phyloP scores from a whole-genome alignment of 352 stramenopile genomes.

The Phytophthora sojae region DNA sequence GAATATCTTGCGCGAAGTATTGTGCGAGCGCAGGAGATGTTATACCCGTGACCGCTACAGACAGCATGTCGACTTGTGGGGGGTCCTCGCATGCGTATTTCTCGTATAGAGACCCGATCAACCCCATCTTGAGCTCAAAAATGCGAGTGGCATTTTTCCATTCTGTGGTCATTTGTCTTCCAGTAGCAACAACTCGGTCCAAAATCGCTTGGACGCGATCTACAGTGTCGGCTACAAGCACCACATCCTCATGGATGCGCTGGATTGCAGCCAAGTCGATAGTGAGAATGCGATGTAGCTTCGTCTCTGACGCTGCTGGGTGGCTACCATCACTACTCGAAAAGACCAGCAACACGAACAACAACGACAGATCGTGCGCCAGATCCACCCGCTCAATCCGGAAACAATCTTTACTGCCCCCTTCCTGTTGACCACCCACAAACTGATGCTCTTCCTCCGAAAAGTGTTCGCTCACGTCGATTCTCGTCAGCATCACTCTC shows the following conservation, averaged over 20 bases:
- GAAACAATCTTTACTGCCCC: conserved; percentile 14
- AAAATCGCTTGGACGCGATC: conserved; percentile 39
- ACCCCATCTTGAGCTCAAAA: conserved; percentile 82
- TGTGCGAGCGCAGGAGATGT: conserved; percentile 69
- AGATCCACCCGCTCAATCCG: conserved; percentile 47
- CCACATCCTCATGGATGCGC: conserved; percentile 40
- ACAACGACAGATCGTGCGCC: conserved; percentile 42
- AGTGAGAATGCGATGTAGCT: conserved; percentile 45
- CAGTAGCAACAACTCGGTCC: conserved; percentile 35
- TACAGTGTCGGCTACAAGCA: conserved; percentile 37
- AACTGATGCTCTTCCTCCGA: conserved; percentile 23
- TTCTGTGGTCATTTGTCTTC: conserved; percentile 57
- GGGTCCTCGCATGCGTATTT: conserved; percentile 74
- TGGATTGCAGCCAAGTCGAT: conserved; percentile 47
- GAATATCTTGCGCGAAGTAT: conserved; percentile 86
- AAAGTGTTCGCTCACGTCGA: conserved; percentile 49
- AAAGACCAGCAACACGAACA: conserved; percentile 49
- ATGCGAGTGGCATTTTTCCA: conserved; percentile 84
- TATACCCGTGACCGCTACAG: conserved; percentile 62
- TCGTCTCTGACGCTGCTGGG: neutral
- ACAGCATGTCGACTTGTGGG: conserved; percentile 81
- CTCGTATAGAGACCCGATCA: conserved; percentile 79
- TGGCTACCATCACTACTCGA: neutral
- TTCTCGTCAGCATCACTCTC: conserved; percentile 51
- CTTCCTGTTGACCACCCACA: conserved; percentile 12